Percentiles rank a stretch among this genome's conserved stretches.
Evolutionary conservation across 768 basidiomycete genomes (phyloP).

Genomic region (Kwoniella bestiolae): DNA sequence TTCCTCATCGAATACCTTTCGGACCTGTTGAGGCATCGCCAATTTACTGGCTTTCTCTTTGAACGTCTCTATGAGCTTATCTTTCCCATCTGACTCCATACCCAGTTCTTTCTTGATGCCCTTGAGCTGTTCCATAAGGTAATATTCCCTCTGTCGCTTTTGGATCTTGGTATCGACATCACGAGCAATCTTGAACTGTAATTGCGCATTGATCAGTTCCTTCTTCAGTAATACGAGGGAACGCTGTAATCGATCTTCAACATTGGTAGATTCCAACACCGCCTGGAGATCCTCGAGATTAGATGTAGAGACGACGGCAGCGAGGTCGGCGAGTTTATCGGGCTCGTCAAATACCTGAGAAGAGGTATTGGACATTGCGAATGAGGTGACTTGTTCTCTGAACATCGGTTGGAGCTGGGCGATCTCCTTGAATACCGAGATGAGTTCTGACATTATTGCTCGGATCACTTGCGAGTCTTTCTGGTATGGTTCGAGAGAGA

Average conservation of each 20-base stretch:
- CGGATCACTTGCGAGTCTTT: conserved; percentile 88
- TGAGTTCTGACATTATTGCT: conserved; percentile 94
- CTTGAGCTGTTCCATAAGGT: conserved; percentile 94
- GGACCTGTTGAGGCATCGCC: conserved; percentile 86
- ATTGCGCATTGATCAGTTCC: conserved; percentile 93
- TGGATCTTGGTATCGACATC: conserved; percentile 95
- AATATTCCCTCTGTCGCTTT: conserved; percentile 91
- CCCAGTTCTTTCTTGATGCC: conserved; percentile 95
- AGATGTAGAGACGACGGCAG: conserved; percentile 92
- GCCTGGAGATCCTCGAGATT: conserved; percentile 90
- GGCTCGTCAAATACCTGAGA: conserved; percentile 96
- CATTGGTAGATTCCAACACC: conserved; percentile 80
- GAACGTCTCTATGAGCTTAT: conserved; percentile 90
- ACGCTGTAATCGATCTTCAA: conserved; percentile 87
- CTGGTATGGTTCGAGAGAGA: conserved; percentile 79
- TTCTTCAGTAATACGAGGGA: conserved; percentile 93
- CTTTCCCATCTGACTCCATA: conserved; percentile 93
- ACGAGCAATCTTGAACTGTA: conserved; percentile 87
- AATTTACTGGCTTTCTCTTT: conserved; percentile 77
- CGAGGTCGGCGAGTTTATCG: conserved; percentile 95
- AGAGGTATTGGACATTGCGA: conserved; percentile 88
- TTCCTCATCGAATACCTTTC: conserved; percentile 96
- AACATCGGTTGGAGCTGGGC: conserved; percentile 95
- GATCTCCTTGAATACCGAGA: conserved; percentile 97
- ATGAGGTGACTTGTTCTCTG: conserved; percentile 94